phyloP scores from a whole-genome alignment of 176 grass and related monocot genomes.

The Pontederia paniculata region DNA sequence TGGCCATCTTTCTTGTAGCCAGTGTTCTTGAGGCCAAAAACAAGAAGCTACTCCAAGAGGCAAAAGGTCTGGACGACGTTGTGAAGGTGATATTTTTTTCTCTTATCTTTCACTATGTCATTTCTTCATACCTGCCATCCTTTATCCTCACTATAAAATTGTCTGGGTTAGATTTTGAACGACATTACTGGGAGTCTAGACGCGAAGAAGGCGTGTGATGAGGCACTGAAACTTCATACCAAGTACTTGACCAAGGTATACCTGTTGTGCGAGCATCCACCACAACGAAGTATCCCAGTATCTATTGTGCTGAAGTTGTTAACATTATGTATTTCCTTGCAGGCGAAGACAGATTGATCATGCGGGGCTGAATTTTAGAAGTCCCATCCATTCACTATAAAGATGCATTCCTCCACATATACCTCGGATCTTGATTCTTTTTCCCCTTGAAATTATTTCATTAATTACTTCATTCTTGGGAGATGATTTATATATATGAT shows the following conservation, averaged over 20 bases:
- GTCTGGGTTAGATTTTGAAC: constrained; percentile 54
- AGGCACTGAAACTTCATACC: constrained; percentile 67
- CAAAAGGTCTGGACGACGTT: constrained; percentile 91
- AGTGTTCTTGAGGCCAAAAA: constrained; percentile 77
- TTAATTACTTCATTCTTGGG: no score
- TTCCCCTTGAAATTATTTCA: no score
- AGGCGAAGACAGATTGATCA: constrained; percentile 26
- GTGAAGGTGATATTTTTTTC: constrained; percentile 59
- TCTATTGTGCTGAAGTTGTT: background rate
- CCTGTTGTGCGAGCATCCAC: background rate
- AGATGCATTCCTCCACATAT: no score
- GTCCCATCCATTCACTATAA: no score
- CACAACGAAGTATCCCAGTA: background rate
- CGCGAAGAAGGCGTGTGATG: constrained; percentile 78
- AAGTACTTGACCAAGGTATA: constrained; percentile 68
- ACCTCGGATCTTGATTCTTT: no score
- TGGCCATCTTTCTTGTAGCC: constrained; percentile 81
- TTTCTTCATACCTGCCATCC: background rate
- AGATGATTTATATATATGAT: no score
- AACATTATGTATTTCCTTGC: background rate
- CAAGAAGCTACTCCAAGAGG: constrained; percentile 50
- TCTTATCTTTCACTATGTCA: constrained; percentile 1
- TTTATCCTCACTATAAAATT: background rate
- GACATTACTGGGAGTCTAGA: constrained; percentile 90
- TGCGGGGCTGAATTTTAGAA: background rate